Evolutionary conservation across 1,284 basidiomycete genomes (phyloP).

Genomic region (Cystobasidium sp.): DNA sequence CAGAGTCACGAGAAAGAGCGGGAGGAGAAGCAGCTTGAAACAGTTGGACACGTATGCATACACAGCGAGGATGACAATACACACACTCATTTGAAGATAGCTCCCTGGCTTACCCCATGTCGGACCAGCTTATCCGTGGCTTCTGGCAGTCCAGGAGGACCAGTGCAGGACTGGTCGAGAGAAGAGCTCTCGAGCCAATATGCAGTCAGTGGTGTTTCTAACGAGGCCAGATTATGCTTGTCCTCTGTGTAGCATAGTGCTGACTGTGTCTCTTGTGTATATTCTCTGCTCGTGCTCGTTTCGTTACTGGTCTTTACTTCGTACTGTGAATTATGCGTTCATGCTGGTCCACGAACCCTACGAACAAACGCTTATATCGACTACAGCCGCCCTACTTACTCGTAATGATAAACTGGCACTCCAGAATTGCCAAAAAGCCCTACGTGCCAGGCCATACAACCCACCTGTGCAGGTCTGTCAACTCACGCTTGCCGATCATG

Average conservation of each 20-base stretch:
- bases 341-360: background rate
- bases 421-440: constrained; percentile 28
- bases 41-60: background rate
- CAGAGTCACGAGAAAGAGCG: background rate
- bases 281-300: background rate
- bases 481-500: background rate
- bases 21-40: background rate
- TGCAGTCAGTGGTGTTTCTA: constrained; percentile 24
- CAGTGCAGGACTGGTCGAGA: constrained; percentile 27
- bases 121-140: constrained; percentile 29
- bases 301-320: background rate
- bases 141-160: constrained; percentile 33
- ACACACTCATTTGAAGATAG: background rate
- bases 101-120: constrained; percentile 11
- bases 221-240: background rate
- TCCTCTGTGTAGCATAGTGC: background rate
- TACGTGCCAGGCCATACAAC: constrained; percentile 27
- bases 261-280: constrained; percentile 4
- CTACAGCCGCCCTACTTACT: constrained; percentile 26
- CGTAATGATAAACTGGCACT: constrained; percentile 24
- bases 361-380: background rate
- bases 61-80: background rate
- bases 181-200: constrained; percentile 34
- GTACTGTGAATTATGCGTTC: background rate
- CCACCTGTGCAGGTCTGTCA: constrained; percentile 40